Evolutionary conservation across 1,284 basidiomycete species (phyloP).

Genomic region (Puccinia triticina): DNA sequence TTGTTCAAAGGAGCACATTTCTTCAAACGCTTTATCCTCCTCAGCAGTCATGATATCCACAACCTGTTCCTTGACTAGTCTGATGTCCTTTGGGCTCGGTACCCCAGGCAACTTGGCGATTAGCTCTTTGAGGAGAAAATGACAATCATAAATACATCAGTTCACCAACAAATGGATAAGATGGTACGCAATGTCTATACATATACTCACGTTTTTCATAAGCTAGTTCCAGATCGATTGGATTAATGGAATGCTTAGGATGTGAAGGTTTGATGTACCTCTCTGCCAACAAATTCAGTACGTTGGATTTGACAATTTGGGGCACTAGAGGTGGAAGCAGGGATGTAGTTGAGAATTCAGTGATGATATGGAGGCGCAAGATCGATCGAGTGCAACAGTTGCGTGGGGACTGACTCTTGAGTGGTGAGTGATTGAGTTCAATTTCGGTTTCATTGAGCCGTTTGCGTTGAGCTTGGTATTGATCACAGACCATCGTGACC

Average conservation of each 20-base stretch:
- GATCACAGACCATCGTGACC: constrained; percentile 31
- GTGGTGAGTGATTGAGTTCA: not conserved
- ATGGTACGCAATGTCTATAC: not conserved
- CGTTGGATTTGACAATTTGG: constrained; percentile 42
- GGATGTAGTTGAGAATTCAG: not conserved
- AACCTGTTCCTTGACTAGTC: constrained; percentile 17
- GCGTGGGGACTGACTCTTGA: constrained; percentile 13
- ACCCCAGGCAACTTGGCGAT: constrained; percentile 36
- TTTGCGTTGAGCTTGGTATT: constrained; percentile 26
- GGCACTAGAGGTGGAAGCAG: not conserved
- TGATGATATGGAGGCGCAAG: not conserved
- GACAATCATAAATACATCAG: not conserved
- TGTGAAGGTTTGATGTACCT: constrained; percentile 34
- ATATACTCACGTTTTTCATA: constrained; percentile 42
- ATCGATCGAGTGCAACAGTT: not conserved
- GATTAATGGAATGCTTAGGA: constrained; percentile 31
- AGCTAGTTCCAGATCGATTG: constrained; percentile 28
- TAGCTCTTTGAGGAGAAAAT: constrained; percentile 13
- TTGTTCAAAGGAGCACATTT: constrained; percentile 34
- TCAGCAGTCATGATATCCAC: not conserved
- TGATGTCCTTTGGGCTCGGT: constrained; percentile 39
- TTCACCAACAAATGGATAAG: not conserved
- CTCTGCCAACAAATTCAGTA: constrained; percentile 38
- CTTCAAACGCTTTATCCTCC: constrained; percentile 12
- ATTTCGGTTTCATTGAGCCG: constrained; percentile 16